Conservation (phyloP, 1,284 basidiomycete species). For the Trichosporon faecale region DNA sequence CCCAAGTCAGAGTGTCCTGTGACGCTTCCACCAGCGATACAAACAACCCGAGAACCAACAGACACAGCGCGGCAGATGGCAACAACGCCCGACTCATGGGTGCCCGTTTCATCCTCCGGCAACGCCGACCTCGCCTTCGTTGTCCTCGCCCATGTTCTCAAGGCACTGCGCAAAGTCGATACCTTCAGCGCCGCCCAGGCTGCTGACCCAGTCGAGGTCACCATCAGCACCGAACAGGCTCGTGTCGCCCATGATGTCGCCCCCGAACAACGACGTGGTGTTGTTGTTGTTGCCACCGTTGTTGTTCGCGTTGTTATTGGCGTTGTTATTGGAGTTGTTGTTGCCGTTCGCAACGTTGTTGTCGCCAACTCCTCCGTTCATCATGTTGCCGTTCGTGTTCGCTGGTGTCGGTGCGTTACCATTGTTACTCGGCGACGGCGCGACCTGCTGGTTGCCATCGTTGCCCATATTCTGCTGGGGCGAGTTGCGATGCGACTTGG, state of each 20-base stretch:
- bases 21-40: not conserved
- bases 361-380: constrained; percentile 9
- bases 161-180: constrained; percentile 45
- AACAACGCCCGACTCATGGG: not conserved
- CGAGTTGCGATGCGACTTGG: constrained; percentile 45
- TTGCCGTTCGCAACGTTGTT: not conserved
- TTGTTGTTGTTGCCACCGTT: not conserved
- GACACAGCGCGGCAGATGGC: not conserved
- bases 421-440: constrained; percentile 10
- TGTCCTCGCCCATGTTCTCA: constrained; percentile 39
- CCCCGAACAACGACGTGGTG: constrained; percentile 11
- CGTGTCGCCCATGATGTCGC: constrained; percentile 16
- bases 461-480: constrained; percentile 23
- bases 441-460: constrained; percentile 6
- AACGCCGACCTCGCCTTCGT: constrained; percentile 34
- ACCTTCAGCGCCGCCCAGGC: constrained; percentile 12
- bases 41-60: not conserved
- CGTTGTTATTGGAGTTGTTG: not conserved
- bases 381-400: constrained; percentile 4
- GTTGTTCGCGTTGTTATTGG: constrained; percentile 1
- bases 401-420: constrained; percentile 8
- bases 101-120: not conserved
- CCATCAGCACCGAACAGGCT: constrained; percentile 18
- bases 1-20: not conserved
- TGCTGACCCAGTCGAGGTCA: constrained; percentile 24